Evolutionary conservation across 2,329 filamentous ascomycete genomes (phyloP).

Genomic region (Botrytis cinerea): DNA sequence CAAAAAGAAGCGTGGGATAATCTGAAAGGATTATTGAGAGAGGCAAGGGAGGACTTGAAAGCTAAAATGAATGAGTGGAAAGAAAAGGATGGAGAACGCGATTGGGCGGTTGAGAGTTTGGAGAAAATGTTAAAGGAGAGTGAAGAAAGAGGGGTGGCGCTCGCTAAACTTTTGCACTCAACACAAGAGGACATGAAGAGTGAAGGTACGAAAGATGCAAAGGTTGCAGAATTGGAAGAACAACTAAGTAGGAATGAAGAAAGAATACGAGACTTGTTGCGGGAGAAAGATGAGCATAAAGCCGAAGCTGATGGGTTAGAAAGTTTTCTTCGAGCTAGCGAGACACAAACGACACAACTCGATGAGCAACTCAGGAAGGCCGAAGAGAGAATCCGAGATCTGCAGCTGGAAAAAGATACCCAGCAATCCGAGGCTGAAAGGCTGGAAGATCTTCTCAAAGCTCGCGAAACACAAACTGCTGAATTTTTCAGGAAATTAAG

Average conservation of each 20-base stretch:
- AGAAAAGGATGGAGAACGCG: not conserved
- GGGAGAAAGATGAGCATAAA: constrained; percentile 1
- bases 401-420: not conserved
- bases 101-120: not conserved
- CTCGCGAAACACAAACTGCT: not conserved
- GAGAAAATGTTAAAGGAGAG: constrained; percentile 13
- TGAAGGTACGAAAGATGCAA: not conserved
- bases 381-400: not conserved
- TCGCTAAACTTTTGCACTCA: not conserved
- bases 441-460: constrained; percentile 1
- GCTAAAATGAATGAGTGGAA: not conserved
- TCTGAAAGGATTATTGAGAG: not conserved
- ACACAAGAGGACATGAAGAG: not conserved
- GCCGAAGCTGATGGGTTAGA: constrained; percentile 14
- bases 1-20: constrained; percentile 15
- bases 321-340: not conserved
- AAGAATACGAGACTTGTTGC: not conserved
- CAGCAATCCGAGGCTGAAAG: not conserved
- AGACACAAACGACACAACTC: constrained; percentile 3
- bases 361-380: not conserved
- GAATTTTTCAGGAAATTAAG: not conserved
- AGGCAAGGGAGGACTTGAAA: not conserved
- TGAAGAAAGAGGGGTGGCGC: not conserved
- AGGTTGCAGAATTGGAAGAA: not conserved
- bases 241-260: not conserved